A percentile compares a stretch with the other conserved stretches of the same genome.
These are phyloP conservation scores for Phaffia australis DNA, from an alignment of 768 basidiomycete genomes.

Conservation along the genomic window DNA sequence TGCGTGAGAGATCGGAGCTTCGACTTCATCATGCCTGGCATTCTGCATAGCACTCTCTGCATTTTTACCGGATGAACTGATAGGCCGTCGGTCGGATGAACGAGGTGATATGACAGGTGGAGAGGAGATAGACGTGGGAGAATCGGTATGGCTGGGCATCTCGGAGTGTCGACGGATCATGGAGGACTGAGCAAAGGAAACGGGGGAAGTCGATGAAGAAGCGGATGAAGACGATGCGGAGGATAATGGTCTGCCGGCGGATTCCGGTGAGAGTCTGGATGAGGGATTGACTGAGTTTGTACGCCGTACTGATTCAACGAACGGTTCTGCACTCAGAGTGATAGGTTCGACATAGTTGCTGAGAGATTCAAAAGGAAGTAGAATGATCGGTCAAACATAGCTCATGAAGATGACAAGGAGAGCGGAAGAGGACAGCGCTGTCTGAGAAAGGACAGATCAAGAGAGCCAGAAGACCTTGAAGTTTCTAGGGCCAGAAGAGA, in stretches of 20 bases:
- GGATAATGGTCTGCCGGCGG: constrained; percentile 7
- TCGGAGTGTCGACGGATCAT: constrained; percentile 11
- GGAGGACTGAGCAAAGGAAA: background rate
- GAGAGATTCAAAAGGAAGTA: background rate
- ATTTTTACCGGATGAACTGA: constrained; percentile 28
- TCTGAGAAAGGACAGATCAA: too few relatives aligned
- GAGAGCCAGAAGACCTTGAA: too few relatives aligned
- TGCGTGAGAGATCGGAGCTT: constrained; percentile 74
- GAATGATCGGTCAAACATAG: too few relatives aligned
- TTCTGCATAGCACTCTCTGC: background rate
- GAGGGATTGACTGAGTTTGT: background rate
- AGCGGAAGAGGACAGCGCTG: too few relatives aligned
- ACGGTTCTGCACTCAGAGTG: constrained; percentile 19
- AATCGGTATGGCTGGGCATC: background rate
- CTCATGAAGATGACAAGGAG: too few relatives aligned
- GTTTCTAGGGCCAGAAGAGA: too few relatives aligned
- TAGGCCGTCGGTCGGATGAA: constrained; percentile 39
- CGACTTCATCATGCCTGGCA: constrained; percentile 38
- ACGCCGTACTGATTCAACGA: constrained; percentile 22
- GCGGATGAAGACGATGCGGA: constrained; percentile 6
- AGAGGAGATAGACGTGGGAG: constrained; percentile 2
- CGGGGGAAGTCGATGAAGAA: constrained; percentile 22
- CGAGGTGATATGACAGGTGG: constrained; percentile 47
- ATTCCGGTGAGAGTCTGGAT: constrained; percentile 3
- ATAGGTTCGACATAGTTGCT: constrained; percentile 54